These are phyloP conservation scores for Cadophora malorum DNA, from an alignment of 2,329 filamentous ascomycete genomes.

Conservation along the genomic window DNA sequence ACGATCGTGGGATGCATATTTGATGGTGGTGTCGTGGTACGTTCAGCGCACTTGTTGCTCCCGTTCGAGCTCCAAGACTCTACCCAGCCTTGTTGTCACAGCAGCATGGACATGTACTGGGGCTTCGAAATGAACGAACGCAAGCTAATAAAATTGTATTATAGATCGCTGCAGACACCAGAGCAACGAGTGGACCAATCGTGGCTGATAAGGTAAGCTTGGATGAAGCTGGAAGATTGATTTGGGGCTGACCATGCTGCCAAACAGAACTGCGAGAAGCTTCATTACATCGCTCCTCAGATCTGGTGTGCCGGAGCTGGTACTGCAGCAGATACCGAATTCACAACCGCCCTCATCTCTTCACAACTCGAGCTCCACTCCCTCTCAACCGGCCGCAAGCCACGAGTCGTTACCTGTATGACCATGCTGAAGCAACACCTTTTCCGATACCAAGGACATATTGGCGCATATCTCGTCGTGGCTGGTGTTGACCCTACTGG, in stretches of 20 bases:
- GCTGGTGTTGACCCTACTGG: conserved; percentile 97
- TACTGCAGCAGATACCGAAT: conserved; percentile 97
- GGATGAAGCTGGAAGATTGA: background rate
- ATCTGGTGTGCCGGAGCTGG: conserved; percentile 99
- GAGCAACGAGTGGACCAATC: conserved; percentile 96
- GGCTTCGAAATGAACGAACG: conserved; percentile 11
- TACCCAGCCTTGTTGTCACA: conserved; percentile 3
- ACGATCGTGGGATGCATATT: conserved; percentile 98
- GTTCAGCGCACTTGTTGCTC: conserved; percentile 45
- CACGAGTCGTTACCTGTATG: conserved; percentile 98
- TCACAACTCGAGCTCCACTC: conserved; percentile 98
- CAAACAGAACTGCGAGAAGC: conserved; percentile 92
- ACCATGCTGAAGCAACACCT: conserved; percentile 99
- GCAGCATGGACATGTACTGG: conserved; percentile 5
- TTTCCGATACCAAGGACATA: conserved; percentile 97
- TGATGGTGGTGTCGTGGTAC: conserved; percentile 92
- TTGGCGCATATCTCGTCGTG: conserved; percentile 96
- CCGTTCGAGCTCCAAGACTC: background rate
- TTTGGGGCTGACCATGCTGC: background rate
- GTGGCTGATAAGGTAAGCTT: conserved; percentile 87
- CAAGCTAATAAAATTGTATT: conserved; percentile 35
- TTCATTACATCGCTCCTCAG: conserved; percentile 97
- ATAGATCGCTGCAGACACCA: conserved; percentile 95
- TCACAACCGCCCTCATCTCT: conserved; percentile 97
- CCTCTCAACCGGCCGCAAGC: conserved; percentile 93